phyloP scores from a whole-genome alignment of 2,329 filamentous ascomycete species.

The Gaeumannomyces sp. region DNA sequence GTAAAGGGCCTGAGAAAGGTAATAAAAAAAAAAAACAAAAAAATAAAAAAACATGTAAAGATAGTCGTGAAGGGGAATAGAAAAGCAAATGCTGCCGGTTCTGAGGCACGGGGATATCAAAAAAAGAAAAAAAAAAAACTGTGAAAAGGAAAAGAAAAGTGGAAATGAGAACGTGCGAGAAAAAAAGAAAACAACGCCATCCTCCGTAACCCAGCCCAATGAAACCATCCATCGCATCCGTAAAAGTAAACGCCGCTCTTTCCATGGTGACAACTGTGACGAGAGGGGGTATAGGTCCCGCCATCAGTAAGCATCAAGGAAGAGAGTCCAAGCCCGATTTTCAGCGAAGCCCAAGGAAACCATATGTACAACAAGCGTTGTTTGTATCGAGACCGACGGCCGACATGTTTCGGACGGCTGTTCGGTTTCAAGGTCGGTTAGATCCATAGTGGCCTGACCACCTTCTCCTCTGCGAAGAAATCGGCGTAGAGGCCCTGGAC shows the following conservation, averaged over 20 bases:
- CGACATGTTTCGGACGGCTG: too few species aligned
- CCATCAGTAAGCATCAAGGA: background rate
- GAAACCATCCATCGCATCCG: background rate
- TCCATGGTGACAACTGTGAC: background rate
- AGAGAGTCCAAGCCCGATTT: background rate
- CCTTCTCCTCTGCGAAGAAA: constrained; percentile 44
- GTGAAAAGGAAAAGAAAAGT: constrained; percentile 6
- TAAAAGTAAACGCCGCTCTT: background rate
- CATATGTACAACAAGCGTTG: background rate
- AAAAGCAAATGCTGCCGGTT: constrained; percentile 9
- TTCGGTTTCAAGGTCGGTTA: constrained; percentile 20
- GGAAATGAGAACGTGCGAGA: background rate
- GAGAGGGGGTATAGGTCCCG: background rate
- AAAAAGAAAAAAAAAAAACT: background rate
- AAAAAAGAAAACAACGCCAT: background rate
- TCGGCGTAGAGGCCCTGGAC: constrained; percentile 63
- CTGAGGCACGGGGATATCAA: constrained; percentile 10
- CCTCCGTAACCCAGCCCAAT: background rate
- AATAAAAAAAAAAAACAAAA: too few species aligned
- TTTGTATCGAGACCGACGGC: background rate
- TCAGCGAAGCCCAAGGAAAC: background rate
- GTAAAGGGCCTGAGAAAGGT: background rate
- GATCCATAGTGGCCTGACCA: constrained; percentile 41
- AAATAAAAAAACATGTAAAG: background rate
- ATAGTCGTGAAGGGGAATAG: constrained; percentile 5